phyloP scores from a whole-genome alignment of 345 rosid species.

The Clarkia xantiana region DNA sequence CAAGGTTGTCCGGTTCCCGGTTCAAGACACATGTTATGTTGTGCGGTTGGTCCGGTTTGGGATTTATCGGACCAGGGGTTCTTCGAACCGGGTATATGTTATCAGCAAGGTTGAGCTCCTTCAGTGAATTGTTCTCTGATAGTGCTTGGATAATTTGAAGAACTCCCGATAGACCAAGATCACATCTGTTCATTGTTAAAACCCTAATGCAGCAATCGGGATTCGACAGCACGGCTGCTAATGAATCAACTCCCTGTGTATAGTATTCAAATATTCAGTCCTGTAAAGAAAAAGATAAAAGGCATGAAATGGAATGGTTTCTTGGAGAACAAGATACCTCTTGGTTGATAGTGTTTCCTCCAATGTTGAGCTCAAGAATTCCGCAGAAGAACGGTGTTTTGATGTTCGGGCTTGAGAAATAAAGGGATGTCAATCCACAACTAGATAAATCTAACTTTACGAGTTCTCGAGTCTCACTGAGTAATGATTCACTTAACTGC shows the following conservation, averaged over 20 bases:
- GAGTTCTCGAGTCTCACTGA: conserved; percentile 37
- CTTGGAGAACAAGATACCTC: conserved; percentile 29
- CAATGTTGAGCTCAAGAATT: conserved; percentile 58
- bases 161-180: conserved; percentile 53
- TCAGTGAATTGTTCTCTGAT: conserved; percentile 50
- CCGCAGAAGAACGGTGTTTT: conserved; percentile 22
- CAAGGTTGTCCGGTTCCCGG: conserved; percentile 30
- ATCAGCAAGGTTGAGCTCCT: conserved; percentile 65
- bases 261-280: conserved; percentile 1
- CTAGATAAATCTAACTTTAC: conserved; percentile 62
- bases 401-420: conserved; percentile 23
- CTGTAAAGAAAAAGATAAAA: too few relatives aligned
- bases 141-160: conserved; percentile 58
- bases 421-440: conserved; percentile 42
- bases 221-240: conserved; percentile 43
- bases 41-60: conserved; percentile 9
- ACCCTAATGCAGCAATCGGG: conserved; percentile 49
- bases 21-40: conserved; percentile 19
- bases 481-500: conserved; percentile 39
- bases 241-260: conserved; percentile 45
- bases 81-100: conserved; percentile 21
- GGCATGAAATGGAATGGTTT: too few relatives aligned
- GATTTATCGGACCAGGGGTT: conserved; percentile 2
- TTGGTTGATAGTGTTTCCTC: conserved; percentile 49
- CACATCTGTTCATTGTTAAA: conserved; percentile 55